A percentile compares a stretch with the other conserved stretches of the same genome.
Conservation (phyloP, 495 filamentous ascomycete genomes). For the Penicillium bovifimosum region DNA sequence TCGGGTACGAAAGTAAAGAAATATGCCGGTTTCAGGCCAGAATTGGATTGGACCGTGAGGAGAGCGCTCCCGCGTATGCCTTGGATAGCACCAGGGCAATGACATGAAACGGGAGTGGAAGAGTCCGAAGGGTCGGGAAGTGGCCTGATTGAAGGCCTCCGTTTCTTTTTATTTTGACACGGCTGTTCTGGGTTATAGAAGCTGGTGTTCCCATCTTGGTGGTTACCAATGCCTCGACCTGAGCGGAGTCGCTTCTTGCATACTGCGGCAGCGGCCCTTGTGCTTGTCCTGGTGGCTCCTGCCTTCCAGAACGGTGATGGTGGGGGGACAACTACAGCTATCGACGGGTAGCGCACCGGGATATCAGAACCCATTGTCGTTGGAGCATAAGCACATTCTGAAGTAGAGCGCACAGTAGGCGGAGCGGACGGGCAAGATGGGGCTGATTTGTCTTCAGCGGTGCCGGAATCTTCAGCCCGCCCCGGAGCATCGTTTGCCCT, state of each 20-base stretch:
- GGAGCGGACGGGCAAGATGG: background rate
- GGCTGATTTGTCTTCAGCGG: background rate
- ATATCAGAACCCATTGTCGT: background rate
- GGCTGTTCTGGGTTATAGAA: conserved; percentile 5
- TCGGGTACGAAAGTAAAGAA: conserved; percentile 14
- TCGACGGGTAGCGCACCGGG: conserved; percentile 6
- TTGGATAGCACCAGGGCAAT: conserved; percentile 5
- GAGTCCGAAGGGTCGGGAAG: conserved; percentile 1
- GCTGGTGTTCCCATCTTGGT: conserved; percentile 2
- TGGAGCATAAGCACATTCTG: conserved; percentile 1
- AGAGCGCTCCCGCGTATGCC: conserved; percentile 5
- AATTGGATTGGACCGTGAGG: conserved; percentile 7
- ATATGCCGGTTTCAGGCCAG: conserved; percentile 10
- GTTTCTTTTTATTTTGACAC: conserved; percentile 7
- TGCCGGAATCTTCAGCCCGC: conserved; percentile 4
- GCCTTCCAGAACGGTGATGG: conserved; percentile 5
- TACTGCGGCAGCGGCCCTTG: conserved; percentile 10
- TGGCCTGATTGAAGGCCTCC: conserved; percentile 6
- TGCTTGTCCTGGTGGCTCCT: conserved; percentile 9
- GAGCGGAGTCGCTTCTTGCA: conserved; percentile 14
- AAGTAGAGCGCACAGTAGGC: background rate
- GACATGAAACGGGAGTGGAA: conserved; percentile 5
- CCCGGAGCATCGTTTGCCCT: conserved; percentile 2
- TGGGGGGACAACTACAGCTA: conserved; percentile 14
- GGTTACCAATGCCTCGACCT: conserved; percentile 5